A percentile compares a stretch with the other conserved stretches of the same genome.
phyloP scores from a whole-genome alignment of 495 filamentous ascomycete genomes.

The Penicillium diatomitis region DNA sequence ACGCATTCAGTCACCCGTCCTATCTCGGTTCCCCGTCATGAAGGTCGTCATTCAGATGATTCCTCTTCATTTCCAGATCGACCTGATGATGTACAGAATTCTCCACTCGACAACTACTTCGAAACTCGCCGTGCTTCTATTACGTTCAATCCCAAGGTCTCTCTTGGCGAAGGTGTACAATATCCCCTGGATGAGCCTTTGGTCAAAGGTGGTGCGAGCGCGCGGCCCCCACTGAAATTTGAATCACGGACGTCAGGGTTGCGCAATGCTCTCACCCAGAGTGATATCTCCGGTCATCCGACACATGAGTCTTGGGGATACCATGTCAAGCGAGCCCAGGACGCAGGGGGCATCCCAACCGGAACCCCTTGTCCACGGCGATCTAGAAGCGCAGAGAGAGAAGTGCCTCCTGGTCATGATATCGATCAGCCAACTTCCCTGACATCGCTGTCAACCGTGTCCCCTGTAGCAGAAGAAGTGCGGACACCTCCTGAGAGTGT shows the following conservation, averaged over 20 bases:
- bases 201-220: conserved; percentile 21
- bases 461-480: conserved; percentile 41
- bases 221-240: conserved; percentile 19
- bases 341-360: conserved; percentile 20
- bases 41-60: conserved; percentile 17
- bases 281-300: conserved; percentile 13
- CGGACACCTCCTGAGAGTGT: conserved; percentile 41
- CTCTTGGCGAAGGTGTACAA: conserved; percentile 27
- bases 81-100: conserved; percentile 32
- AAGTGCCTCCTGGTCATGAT: conserved; percentile 13
- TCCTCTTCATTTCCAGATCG: conserved; percentile 30
- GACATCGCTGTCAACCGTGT: conserved; percentile 50
- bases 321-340: conserved; percentile 14
- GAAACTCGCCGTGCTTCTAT: conserved; percentile 34
- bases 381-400: conserved; percentile 17
- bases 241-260: conserved; percentile 34
- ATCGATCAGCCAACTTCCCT: conserved; percentile 47
- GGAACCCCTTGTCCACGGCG: conserved; percentile 18
- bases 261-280: conserved; percentile 30
- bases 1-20: conserved; percentile 39
- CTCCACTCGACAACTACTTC: conserved; percentile 37
- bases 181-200: conserved; percentile 32
- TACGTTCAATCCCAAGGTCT: conserved; percentile 33
- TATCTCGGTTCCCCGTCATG: conserved; percentile 36
- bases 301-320: conserved; percentile 14